These are phyloP conservation scores for Gentiana straminea DNA, from an alignment of 257 asterid genomes.

Conservation along the genomic window DNA sequence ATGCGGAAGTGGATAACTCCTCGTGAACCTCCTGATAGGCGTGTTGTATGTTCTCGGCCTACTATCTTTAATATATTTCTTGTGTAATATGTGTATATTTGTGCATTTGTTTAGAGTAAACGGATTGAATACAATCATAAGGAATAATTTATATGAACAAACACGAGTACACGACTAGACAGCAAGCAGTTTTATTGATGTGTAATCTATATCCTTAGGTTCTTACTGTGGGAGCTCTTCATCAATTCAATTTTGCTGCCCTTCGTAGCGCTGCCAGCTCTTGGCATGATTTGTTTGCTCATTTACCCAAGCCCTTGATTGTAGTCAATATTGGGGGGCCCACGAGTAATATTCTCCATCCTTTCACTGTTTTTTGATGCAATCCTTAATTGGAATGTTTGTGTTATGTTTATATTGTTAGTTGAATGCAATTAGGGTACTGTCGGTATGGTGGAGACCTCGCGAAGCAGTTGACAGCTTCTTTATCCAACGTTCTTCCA, in stretches of 20 bases:
- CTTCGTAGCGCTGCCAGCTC: conserved; percentile 74
- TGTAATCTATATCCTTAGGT: conserved; percentile 26
- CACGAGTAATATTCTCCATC: conserved; percentile 44
- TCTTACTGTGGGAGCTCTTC: conserved; percentile 91
- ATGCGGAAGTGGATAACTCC: conserved; percentile 90
- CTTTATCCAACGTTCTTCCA: conserved; percentile 67
- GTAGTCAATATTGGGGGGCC: conserved; percentile 96
- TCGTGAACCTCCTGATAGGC: conserved; percentile 58
- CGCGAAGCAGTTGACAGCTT: conserved; percentile 58
- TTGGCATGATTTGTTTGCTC: conserved; percentile 89
- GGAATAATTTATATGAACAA: no score
- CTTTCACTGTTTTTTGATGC: conserved; percentile 4
- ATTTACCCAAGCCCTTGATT: conserved; percentile 75
- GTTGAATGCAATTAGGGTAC: conserved; percentile 45
- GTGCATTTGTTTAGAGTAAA: not conserved
- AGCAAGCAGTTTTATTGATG: not conserved
- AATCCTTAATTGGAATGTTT: not conserved
- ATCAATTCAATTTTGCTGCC: conserved; percentile 71
- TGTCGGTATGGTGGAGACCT: conserved; percentile 86
- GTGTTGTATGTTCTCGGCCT: conserved; percentile 45
- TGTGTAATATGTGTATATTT: not conserved
- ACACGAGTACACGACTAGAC: no score
- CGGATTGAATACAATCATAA: no score
- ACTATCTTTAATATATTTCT: not conserved
- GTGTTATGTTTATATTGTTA: not conserved